phyloP scores from a whole-genome alignment of 441 rosid genomes.

The Geranium incanum region DNA sequence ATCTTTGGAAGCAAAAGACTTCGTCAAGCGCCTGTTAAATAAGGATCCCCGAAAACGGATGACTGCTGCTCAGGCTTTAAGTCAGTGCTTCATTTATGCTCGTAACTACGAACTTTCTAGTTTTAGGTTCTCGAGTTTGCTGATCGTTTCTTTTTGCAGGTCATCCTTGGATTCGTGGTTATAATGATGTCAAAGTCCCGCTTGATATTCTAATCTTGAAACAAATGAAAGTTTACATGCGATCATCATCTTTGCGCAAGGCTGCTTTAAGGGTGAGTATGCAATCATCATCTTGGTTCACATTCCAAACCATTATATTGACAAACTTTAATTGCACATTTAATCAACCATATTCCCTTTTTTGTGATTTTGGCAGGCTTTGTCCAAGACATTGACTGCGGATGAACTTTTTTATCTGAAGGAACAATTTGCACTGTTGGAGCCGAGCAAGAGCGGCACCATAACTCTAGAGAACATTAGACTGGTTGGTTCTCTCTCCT shows the following conservation, averaged over 20 bases:
- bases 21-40: constrained; percentile 62
- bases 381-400: constrained; percentile 63
- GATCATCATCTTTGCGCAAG: constrained; percentile 74
- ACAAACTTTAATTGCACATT: background rate
- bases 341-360: constrained; percentile 1
- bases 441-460: constrained; percentile 59
- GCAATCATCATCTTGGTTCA: constrained; percentile 52
- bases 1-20: constrained; percentile 77
- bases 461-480: constrained; percentile 59
- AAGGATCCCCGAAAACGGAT: constrained; percentile 84
- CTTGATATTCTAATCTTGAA: constrained; percentile 69
- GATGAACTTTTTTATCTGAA: constrained; percentile 57
- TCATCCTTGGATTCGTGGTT: constrained; percentile 49
- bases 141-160: constrained; percentile 35
- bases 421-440: constrained; percentile 63
- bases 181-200: constrained; percentile 46
- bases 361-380: constrained; percentile 47
- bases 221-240: constrained; percentile 71
- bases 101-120: constrained; percentile 15
- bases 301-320: background rate
- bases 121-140: constrained; percentile 15
- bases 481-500: constrained; percentile 34
- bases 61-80: constrained; percentile 87
- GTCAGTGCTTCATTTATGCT: constrained; percentile 40
- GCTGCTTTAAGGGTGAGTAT: constrained; percentile 80